Evolutionary conservation across 495 filamentous ascomycete genomes (phyloP).

Genomic region (Podospora pseudopauciseta): DNA sequence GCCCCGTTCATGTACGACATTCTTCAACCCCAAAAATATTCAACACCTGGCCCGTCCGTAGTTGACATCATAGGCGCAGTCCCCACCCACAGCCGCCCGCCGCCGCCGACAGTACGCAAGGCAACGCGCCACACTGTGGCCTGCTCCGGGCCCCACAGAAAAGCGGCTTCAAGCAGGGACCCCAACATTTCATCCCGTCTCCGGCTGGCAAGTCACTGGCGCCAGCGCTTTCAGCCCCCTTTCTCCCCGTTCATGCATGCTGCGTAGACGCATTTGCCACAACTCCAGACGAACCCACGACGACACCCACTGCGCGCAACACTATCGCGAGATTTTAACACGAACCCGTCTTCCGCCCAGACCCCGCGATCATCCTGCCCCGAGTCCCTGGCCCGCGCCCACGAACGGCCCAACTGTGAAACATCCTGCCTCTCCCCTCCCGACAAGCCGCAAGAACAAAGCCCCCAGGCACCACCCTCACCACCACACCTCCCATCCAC

Average conservation of each 20-base stretch:
- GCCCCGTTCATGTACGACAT: background rate
- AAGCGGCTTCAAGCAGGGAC: background rate
- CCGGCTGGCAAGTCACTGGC: constrained; percentile 1
- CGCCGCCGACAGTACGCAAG: background rate
- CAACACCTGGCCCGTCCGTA: background rate
- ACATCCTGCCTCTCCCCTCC: background rate
- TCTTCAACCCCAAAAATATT: background rate
- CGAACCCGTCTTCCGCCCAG: background rate
- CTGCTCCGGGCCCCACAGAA: background rate
- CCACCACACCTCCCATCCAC: constrained; percentile 7
- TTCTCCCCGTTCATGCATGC: background rate
- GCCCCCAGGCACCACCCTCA: background rate
- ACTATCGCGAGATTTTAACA: background rate
- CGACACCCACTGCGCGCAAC: background rate
- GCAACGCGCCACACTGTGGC: constrained; percentile 1
- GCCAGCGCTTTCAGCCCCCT: constrained; percentile 1
- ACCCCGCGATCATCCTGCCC: background rate
- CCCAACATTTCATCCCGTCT: constrained; percentile 1
- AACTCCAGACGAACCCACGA: background rate
- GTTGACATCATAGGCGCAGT: background rate
- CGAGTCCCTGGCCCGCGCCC: background rate
- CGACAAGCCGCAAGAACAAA: background rate
- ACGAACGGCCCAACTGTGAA: background rate
- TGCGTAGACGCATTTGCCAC: background rate
- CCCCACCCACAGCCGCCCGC: background rate